These are phyloP conservation scores for Candida tallmaniae DNA, from an alignment of 805 yeast species.

Conservation along the genomic window DNA sequence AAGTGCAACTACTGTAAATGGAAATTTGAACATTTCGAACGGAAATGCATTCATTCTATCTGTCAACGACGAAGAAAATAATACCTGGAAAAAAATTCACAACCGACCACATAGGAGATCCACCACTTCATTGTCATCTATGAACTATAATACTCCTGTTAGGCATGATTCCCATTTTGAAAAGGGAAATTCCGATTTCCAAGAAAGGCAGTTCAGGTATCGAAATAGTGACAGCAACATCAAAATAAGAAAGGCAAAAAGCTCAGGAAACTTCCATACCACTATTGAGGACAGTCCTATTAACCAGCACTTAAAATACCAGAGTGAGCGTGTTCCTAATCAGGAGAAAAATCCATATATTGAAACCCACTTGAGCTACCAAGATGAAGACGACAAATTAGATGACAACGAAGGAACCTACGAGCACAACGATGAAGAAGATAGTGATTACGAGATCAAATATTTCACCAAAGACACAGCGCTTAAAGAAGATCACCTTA, in stretches of 20 bases:
- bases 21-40: too few species aligned
- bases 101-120: too few species aligned
- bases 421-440: conserved; percentile 2
- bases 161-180: too few species aligned
- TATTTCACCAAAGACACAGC: conserved; percentile 2
- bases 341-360: conserved; percentile 23
- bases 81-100: too few species aligned
- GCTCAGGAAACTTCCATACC: conserved; percentile 21
- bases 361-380: conserved; percentile 9
- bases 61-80: too few species aligned
- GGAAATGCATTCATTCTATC: too few species aligned
- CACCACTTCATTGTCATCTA: conserved; percentile 11
- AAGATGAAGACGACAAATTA: conserved; percentile 3
- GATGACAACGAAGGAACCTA: background rate
- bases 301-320: conserved; percentile 5
- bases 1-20: too few species aligned
- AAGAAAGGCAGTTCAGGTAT: too few species aligned
- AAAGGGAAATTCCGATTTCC: too few species aligned
- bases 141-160: conserved; percentile 8
- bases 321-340: conserved; percentile 19
- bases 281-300: conserved; percentile 8
- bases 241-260: conserved; percentile 24
- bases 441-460: conserved; percentile 4
- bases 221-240: conserved; percentile 2
- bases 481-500: conserved; percentile 1